Conservation (phyloP, 495 filamentous ascomycete species). For the Choiromyces venosus region DNA sequence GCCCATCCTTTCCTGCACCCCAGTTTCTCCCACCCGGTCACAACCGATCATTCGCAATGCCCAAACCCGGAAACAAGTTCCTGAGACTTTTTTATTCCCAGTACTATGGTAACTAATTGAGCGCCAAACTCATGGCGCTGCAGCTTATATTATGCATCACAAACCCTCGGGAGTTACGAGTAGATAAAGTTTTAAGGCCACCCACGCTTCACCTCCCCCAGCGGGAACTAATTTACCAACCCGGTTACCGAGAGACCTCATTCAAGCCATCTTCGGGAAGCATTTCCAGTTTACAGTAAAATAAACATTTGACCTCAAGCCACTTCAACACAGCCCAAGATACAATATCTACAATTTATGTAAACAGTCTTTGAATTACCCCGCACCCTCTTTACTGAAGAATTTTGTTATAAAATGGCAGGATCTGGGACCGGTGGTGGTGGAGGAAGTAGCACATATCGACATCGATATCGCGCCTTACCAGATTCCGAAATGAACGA, state of each 20-base stretch:
- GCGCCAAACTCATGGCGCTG: background rate
- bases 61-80: background rate
- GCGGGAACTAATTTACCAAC: background rate
- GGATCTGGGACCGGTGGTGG: background rate
- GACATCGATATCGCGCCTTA: slow-evolving; percentile 27
- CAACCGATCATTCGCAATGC: background rate
- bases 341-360: background rate
- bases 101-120: background rate
- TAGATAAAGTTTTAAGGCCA: background rate
- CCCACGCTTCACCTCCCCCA: background rate
- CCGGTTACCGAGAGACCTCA: background rate
- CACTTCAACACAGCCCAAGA: background rate
- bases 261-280: background rate
- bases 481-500: slow-evolving; percentile 27
- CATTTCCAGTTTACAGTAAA: background rate
- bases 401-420: background rate
- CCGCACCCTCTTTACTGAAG: background rate
- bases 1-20: background rate
- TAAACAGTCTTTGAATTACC: background rate
- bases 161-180: background rate
- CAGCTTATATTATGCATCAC: background rate
- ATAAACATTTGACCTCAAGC: background rate
- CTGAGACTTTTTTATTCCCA: background rate
- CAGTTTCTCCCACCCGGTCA: background rate
- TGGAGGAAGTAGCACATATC: slow-evolving; percentile 14